Conservation (phyloP, 2,329 filamentous ascomycete species). For the Penicillium digitatum region DNA sequence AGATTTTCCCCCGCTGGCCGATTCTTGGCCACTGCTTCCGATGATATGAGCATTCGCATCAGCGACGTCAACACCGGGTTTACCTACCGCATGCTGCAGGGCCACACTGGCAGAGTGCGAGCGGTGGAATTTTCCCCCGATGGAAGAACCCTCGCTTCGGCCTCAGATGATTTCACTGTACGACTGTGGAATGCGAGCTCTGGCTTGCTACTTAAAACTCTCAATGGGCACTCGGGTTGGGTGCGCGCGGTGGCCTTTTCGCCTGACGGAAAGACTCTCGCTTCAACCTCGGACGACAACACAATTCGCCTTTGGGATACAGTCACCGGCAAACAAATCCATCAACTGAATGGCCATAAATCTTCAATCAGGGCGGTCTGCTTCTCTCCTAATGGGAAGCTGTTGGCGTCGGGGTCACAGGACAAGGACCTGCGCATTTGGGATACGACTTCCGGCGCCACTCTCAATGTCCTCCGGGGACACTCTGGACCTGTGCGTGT, state of each 20-base stretch:
- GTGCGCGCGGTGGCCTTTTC: constrained; percentile 9
- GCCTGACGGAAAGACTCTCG: constrained; percentile 2
- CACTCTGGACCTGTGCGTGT: constrained; percentile 4
- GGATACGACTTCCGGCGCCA: constrained; percentile 3
- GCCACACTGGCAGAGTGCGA: constrained; percentile 8
- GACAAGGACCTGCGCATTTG: constrained; percentile 8
- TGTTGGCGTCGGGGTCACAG: constrained; percentile 4
- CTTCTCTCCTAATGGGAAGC: constrained; percentile 4
- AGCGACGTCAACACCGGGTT: constrained; percentile 10
- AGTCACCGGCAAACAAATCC: not conserved
- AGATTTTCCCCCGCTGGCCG: constrained; percentile 7
- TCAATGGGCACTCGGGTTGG: constrained; percentile 5
- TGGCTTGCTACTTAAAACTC: not conserved
- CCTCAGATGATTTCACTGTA: constrained; percentile 7
- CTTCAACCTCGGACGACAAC: constrained; percentile 6
- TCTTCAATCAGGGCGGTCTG: constrained; percentile 4
- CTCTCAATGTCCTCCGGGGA: not conserved
- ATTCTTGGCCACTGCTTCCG: constrained; percentile 7
- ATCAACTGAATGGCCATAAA: not conserved
- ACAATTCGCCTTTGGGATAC: constrained; percentile 7
- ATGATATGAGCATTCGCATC: constrained; percentile 10
- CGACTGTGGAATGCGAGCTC: constrained; percentile 6
- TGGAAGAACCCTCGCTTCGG: constrained; percentile 5
- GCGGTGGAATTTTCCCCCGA: constrained; percentile 8
- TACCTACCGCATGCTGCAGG: constrained; percentile 8